phyloP scores from a whole-genome alignment of 805 yeast genomes.

The Clavispora carvajalis region DNA sequence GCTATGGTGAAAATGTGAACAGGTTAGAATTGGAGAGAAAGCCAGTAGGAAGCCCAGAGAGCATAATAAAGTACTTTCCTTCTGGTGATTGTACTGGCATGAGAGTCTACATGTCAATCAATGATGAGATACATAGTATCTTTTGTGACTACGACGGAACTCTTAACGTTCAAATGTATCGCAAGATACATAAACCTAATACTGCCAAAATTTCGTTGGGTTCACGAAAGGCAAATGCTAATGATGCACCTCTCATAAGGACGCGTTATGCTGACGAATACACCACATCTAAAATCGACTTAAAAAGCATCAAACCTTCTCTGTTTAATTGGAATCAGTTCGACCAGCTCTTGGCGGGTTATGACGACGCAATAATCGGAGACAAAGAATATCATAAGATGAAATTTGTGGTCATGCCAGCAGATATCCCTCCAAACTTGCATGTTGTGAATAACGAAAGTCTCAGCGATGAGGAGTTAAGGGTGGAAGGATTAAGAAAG shows the following conservation, averaged over 20 bases:
- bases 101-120: constrained; percentile 68
- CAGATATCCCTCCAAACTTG: constrained; percentile 58
- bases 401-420: constrained; percentile 81
- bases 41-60: constrained; percentile 47
- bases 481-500: constrained; percentile 83
- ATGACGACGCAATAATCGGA: constrained; percentile 63
- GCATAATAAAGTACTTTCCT: constrained; percentile 55
- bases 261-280: constrained; percentile 74
- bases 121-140: constrained; percentile 82
- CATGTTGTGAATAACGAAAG: constrained; percentile 51
- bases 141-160: constrained; percentile 66
- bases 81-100: constrained; percentile 43
- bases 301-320: constrained; percentile 47
- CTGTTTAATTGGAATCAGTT: constrained; percentile 83
- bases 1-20: constrained; percentile 64
- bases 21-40: constrained; percentile 59
- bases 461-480: constrained; percentile 75
- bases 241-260: constrained; percentile 46
- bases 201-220: constrained; percentile 12
- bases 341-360: constrained; percentile 91
- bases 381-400: constrained; percentile 56
- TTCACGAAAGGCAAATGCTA: constrained; percentile 2
- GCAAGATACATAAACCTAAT: constrained; percentile 12
- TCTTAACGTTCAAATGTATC: constrained; percentile 74
- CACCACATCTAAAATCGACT: constrained; percentile 51